Evolutionary conservation across 208 protist genomes (phyloP), one percentile per base, ranked within the genome.

Genomic region (Leishmania arabica): DNA sequence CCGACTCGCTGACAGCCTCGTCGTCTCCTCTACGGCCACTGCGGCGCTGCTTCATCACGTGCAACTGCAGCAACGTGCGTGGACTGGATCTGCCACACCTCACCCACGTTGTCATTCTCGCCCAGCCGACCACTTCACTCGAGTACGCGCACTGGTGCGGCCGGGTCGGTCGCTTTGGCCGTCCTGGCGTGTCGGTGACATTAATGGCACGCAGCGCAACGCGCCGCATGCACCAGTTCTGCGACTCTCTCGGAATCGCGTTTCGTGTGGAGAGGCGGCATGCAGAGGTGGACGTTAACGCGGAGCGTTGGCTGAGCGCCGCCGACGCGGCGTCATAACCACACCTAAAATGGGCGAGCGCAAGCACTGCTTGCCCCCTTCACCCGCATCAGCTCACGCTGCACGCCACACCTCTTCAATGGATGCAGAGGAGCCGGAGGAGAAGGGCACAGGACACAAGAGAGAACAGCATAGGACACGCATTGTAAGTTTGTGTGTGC

Each of bases 81-180:
- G 95, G 95, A 17, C 75, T 97, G 47, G 92, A 97, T 81, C 75
- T 97, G 34, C 79, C 79, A 3, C 80, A 84, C 15, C 87, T 97
- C 42, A 95, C 93, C 21, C 92, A 96, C 84, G 93, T 96, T 7
- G 74, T 95, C 66, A 92, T 96, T 51, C 80, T 96, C 9, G 89
- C 91, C 17, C 80, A 80, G 24, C 92, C 95, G 0, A 62, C 84
- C 27, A 93, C 80, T 24, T 85, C 87, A 31, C 72, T 92, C 64
- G 95, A 97, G 84, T 96, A 95, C 79, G 91, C 90, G 56, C 95
- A 97, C 77, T 97, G 93, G 91, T 95, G 91, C 56, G 95, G 95
- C 3, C 93, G 95, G 17, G 95, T 97, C 2, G 95, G 95, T 37
- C 90, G 95, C 77, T 86, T 97, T 69, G 95, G 93, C 3, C 71